Conservation (phyloP, 192 early-diverging fungal genomes). For the Polychytrium aggregatum region DNA sequence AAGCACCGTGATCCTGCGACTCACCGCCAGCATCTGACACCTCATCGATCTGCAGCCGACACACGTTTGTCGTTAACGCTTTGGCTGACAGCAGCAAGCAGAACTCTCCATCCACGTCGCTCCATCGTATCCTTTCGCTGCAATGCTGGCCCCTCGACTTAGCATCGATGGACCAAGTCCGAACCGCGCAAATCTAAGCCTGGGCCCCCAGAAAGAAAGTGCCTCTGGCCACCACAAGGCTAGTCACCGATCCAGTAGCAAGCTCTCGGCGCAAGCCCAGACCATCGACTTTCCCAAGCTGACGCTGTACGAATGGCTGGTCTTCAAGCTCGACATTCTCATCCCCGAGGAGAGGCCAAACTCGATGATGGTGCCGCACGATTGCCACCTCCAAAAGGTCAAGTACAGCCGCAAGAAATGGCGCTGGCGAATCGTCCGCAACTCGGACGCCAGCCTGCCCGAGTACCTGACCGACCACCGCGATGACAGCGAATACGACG, state of each 20-base stretch:
- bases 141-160: too few species aligned
- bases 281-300: too few species aligned
- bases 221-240: too few species aligned
- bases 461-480: slow-evolving; percentile 24
- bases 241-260: too few species aligned
- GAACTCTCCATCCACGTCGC: too few species aligned
- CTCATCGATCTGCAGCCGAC: too few species aligned
- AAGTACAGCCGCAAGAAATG: slow-evolving; percentile 16
- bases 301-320: slow-evolving; percentile 26
- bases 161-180: background rate
- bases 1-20: too few species aligned
- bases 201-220: background rate
- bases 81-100: too few species aligned
- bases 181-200: background rate
- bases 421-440: slow-evolving; percentile 26
- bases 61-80: too few species aligned
- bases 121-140: too few species aligned
- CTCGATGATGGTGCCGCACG: slow-evolving; percentile 29
- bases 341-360: slow-evolving; percentile 23
- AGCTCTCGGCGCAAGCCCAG: too few species aligned
- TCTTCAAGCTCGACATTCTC: slow-evolving; percentile 30
- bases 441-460: slow-evolving; percentile 19
- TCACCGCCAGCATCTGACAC: too few species aligned
- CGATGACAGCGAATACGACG: slow-evolving; percentile 19
- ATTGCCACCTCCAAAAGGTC: slow-evolving; percentile 28